Base-by-base conservation (phyloP, 2,329 filamentous ascomycete species). In the Coleophoma crateriformis region DNA sequence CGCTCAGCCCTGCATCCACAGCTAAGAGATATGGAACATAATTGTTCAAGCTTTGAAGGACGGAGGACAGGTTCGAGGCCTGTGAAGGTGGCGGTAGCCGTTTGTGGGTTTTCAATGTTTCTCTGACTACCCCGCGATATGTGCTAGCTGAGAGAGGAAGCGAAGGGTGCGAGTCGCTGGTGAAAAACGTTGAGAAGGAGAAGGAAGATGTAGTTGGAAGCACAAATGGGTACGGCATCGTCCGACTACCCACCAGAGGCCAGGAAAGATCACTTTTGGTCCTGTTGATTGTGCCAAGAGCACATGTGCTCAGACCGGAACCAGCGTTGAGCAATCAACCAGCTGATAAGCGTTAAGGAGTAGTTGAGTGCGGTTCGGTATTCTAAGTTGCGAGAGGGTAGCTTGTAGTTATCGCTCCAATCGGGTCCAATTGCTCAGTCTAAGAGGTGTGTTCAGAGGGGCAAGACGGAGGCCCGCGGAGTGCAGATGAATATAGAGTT, bases 201-300 rank as follows among this genome's bases (percentile, higher is more conserved):
- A 95, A 85, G 48, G 86, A 81, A 33, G 90, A 95, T 5, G 92
- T 96, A 1, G 92, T 97, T 2, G 94, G 91, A 33, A 97, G 81
- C 11, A 81, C 72, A 63, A 96, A 96, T 12, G 88, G 87, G 65
- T 88, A 97, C 33, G 92, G 91, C 94, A 97, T 97, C 39, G 61
- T 71, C 58, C 10, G 12, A 15, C 12, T 44, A 15, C 19, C 7
- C 27, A 27, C 41, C 27, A 4, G 8, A 32, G 22, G 13, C 13
- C n/a, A 41, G 12, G 15, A 6, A 20, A 17, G 15, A 12, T 7
- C 17, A 15, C 4, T 19, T 10, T 5, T 40, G n/a, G 13, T 3
- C 8, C 17, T 20, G 38, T 15, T 20, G 15, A 27, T 27, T 27
- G 27, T 38, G 35, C 35, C 35, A 38, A 38, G 35, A 38, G 35